These are phyloP conservation scores for Scopulariopsis brevicaulis DNA, from an alignment of 2,329 filamentous ascomycete species.

Conservation along the genomic window DNA sequence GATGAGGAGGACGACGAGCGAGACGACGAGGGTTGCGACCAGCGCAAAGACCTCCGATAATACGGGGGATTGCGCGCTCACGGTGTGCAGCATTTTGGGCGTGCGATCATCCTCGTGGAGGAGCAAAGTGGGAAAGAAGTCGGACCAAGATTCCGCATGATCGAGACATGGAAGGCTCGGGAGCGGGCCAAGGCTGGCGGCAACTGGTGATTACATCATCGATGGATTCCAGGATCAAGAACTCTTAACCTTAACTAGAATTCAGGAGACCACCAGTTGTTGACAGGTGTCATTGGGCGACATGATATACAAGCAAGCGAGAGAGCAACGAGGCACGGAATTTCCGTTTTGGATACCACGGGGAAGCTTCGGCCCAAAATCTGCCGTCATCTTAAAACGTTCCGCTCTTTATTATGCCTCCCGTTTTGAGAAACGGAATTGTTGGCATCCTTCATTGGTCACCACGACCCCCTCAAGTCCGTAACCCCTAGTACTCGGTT, in stretches of 20 bases:
- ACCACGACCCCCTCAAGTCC: too few species aligned
- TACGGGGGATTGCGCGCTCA: conserved; percentile 49
- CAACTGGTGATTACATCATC: not conserved
- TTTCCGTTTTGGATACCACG: too few species aligned
- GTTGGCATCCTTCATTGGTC: too few species aligned
- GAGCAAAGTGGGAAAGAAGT: not conserved
- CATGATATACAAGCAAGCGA: not conserved
- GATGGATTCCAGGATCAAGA: not conserved
- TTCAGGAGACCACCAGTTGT: too few species aligned
- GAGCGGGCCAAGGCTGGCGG: not conserved
- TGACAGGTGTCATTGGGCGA: too few species aligned
- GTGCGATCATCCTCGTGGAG: conserved; percentile 12
- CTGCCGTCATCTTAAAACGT: too few species aligned
- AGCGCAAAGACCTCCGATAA: conserved; percentile 72
- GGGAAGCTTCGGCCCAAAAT: too few species aligned
- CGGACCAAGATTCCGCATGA: not conserved
- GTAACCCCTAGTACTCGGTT: too few species aligned
- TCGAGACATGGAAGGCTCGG: not conserved
- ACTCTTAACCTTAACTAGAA: not conserved
- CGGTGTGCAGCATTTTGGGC: conserved; percentile 37
- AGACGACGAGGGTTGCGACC: conserved; percentile 62
- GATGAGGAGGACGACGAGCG: conserved; percentile 67
- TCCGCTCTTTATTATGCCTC: too few species aligned
- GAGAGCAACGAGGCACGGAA: not conserved
- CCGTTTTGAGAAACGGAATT: too few species aligned